These are phyloP conservation scores for Pythium oligandrum DNA, from an alignment of 352 stramenopile genomes.

Conservation along the genomic window DNA sequence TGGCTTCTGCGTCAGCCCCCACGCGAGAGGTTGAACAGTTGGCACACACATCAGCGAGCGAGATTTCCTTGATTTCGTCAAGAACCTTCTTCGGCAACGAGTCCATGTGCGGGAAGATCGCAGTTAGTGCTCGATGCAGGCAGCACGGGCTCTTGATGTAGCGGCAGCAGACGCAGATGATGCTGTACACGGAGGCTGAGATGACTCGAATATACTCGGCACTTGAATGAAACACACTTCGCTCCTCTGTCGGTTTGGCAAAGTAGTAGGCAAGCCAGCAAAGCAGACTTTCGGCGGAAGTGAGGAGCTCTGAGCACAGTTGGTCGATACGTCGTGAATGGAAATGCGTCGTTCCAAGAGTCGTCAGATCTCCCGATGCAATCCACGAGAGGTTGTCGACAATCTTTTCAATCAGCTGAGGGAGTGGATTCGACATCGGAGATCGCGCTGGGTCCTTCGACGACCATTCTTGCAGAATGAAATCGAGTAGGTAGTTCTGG, in stretches of 20 bases:
- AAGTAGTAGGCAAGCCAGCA: constrained; percentile 70
- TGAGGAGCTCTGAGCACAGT: constrained; percentile 55
- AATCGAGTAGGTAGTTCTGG: too few relatives aligned
- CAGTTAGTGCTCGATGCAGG: constrained; percentile 44
- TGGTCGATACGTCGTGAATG: constrained; percentile 64
- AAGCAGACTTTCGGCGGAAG: constrained; percentile 41
- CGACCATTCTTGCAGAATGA: too few relatives aligned
- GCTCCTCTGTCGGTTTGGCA: constrained; percentile 23
- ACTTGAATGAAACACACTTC: constrained; percentile 4
- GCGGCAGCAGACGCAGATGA: constrained; percentile 56
- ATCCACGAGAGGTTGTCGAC: constrained; percentile 46
- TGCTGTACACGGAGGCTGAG: constrained; percentile 66
- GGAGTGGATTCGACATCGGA: constrained; percentile 26
- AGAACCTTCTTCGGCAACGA: constrained; percentile 42
- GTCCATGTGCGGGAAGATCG: constrained; percentile 76
- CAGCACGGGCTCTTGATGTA: constrained; percentile 71
- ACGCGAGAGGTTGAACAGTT: constrained; percentile 21
- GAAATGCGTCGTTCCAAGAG: constrained; percentile 38
- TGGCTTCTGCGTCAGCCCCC: too few relatives aligned
- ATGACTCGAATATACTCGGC: constrained; percentile 59
- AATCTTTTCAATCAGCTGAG: constrained; percentile 55
- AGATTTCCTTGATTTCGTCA: constrained; percentile 52
- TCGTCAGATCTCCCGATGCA: constrained; percentile 49
- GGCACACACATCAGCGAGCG: constrained; percentile 44
- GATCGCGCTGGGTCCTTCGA: too few relatives aligned